These are phyloP conservation scores for Galerina sulciceps DNA, from an alignment of 768 basidiomycete species.

Conservation along the genomic window DNA sequence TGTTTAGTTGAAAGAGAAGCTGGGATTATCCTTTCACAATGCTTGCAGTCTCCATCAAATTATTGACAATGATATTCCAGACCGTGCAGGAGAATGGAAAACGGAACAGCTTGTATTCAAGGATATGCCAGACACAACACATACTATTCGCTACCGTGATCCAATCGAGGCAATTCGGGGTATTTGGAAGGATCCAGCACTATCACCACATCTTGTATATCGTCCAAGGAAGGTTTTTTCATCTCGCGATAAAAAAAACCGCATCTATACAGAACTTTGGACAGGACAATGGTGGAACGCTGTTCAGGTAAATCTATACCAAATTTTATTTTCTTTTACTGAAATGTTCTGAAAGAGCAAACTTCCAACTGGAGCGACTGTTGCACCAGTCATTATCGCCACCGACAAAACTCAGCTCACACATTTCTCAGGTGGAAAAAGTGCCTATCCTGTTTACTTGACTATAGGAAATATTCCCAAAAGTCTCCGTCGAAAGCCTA, in stretches of 20 bases:
- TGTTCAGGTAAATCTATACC: conserved; percentile 32
- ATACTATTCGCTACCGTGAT: conserved; percentile 21
- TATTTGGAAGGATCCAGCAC: conserved; percentile 30
- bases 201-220: conserved; percentile 26
- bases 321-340: neutral
- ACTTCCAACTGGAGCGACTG: conserved; percentile 24
- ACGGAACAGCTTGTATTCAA: conserved; percentile 20
- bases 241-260: conserved; percentile 11
- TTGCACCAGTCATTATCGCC: conserved; percentile 41
- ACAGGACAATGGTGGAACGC: conserved; percentile 40
- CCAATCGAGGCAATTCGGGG: conserved; percentile 30
- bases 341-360: neutral
- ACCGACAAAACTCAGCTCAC: conserved; percentile 38
- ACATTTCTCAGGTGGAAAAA: conserved; percentile 38
- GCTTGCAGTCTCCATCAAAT: conserved; percentile 21
- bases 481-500: conserved; percentile 32
- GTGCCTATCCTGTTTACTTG: conserved; percentile 48
- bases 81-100: conserved; percentile 24
- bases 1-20: conserved; percentile 22
- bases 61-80: conserved; percentile 22
- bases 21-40: conserved; percentile 28
- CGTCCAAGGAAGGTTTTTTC: conserved; percentile 27
- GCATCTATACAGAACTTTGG: conserved; percentile 38
- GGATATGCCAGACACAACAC: conserved; percentile 19
- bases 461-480: conserved; percentile 45